Conservation (phyloP, 2,329 filamentous ascomycete genomes). For the Hyphodiscus sp. region DNA sequence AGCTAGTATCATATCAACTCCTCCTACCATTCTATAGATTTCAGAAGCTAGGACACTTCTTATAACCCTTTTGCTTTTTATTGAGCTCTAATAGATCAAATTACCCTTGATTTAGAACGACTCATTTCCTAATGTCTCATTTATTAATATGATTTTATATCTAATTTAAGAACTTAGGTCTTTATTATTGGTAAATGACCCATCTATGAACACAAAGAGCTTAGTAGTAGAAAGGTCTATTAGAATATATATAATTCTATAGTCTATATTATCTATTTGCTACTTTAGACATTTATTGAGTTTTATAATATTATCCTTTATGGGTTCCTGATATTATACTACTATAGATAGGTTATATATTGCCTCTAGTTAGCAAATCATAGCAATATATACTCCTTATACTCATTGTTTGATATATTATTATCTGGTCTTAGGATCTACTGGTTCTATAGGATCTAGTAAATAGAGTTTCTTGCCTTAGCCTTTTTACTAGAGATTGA, state of each 20-base stretch:
- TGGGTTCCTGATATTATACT: constrained; percentile 1
- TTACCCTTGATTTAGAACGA: constrained; percentile 13
- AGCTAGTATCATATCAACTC: constrained; percentile 9
- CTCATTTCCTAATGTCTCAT: no score
- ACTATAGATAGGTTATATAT: neutral
- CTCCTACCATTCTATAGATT: constrained; percentile 11
- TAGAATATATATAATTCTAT: constrained; percentile 1
- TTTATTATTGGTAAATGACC: constrained; percentile 16
- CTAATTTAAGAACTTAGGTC: constrained; percentile 16
- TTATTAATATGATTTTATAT: constrained; percentile 14
- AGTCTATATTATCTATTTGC: constrained; percentile 2
- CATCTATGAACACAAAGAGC: constrained; percentile 13
- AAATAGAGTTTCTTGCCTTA: no score
- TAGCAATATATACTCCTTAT: neutral
- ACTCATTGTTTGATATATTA: neutral
- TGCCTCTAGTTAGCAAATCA: constrained; percentile 4
- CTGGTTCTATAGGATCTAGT: no score
- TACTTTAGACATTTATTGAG: constrained; percentile 10
- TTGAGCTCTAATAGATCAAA: constrained; percentile 13
- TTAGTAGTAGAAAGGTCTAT: constrained; percentile 4
- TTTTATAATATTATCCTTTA: neutral
- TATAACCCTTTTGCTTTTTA: constrained; percentile 13
- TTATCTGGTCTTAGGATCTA: no score
- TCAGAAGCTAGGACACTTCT: constrained; percentile 11
- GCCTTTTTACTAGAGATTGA: no score